Conservation (phyloP, 768 basidiomycete species). For the Tremella fuciformis region DNA sequence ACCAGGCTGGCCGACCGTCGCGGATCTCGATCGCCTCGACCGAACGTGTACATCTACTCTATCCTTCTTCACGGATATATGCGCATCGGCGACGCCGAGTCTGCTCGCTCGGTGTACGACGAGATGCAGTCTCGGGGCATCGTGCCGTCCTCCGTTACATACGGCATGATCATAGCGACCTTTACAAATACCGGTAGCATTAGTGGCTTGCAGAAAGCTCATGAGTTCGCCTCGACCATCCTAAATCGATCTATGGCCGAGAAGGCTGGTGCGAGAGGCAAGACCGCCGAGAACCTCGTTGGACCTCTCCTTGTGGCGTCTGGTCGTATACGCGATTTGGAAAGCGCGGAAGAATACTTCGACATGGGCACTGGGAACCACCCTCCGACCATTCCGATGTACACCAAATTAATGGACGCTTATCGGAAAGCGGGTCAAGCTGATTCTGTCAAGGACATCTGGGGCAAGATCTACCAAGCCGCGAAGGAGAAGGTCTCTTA, state of each 20-base stretch:
- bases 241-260: constrained; percentile 44
- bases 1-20: constrained; percentile 57
- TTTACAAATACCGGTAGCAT: constrained; percentile 59
- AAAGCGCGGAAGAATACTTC: constrained; percentile 33
- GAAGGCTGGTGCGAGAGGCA: constrained; percentile 14
- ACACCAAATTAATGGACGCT: constrained; percentile 67
- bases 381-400: constrained; percentile 60
- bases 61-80: constrained; percentile 57
- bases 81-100: constrained; percentile 57
- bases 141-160: constrained; percentile 66
- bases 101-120: constrained; percentile 66
- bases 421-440: constrained; percentile 64
- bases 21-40: constrained; percentile 11
- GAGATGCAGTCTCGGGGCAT: constrained; percentile 69
- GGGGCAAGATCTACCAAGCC: constrained; percentile 64
- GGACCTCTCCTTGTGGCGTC: constrained; percentile 39
- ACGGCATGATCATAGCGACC: constrained; percentile 64
- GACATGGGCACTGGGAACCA: constrained; percentile 49
- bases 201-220: constrained; percentile 62
- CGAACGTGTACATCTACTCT: constrained; percentile 36
- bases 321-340: constrained; percentile 15
- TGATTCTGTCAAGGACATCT: constrained; percentile 61
- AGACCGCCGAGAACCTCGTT: constrained; percentile 35
- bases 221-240: constrained; percentile 63
- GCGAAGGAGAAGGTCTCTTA: constrained; percentile 44